Evolutionary conservation across 169 alveolate species (phyloP).

Genomic region (Plasmodium berghei): DNA sequence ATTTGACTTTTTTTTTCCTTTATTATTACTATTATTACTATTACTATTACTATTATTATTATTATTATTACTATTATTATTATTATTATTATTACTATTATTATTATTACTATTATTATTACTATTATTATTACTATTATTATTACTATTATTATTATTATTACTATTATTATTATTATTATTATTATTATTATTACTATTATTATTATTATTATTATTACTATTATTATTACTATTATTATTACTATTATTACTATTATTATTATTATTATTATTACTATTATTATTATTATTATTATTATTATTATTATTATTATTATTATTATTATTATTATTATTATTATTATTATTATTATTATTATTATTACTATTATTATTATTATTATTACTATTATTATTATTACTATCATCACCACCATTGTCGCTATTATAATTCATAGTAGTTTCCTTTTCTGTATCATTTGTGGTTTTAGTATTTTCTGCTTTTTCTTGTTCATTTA

Average conservation of each 20-base stretch:
- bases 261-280: neutral
- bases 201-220: neutral
- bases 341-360: neutral
- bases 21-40: neutral
- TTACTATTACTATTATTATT: neutral
- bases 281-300: neutral
- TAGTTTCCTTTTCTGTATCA: neutral
- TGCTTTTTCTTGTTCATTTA: neutral
- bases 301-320: neutral
- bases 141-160: neutral
- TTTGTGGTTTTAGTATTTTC: neutral
- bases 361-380: neutral
- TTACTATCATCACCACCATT: neutral
- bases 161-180: no score
- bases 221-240: neutral
- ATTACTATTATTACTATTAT: neutral
- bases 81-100: neutral
- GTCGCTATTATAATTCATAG: neutral
- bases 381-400: neutral
- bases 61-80: neutral
- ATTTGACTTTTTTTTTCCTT: conserved; percentile 6
- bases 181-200: neutral
- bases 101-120: neutral
- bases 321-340: neutral
- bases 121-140: neutral